Evolutionary conservation across 805 yeast genomes (phyloP), one percentile per base, ranked within the genome.

Genomic region (Spencermartinsiella europaea): DNA sequence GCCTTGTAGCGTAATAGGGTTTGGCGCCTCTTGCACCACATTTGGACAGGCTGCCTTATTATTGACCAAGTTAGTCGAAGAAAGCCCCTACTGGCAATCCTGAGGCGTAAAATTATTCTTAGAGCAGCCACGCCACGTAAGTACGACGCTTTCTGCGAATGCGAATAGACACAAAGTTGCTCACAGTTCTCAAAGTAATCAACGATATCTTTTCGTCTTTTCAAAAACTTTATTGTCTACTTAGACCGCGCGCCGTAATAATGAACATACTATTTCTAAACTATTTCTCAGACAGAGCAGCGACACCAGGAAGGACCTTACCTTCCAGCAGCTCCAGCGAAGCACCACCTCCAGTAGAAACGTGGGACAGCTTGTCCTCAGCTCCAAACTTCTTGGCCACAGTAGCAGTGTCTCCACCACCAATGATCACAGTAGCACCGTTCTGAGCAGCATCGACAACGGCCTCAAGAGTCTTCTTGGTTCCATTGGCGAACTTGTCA

Each of bases 321-420:
- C 99, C 99, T 79, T 93, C 99, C 68, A 93, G 82, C 68, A 93
- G 83, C 76, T 93, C 99, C 69, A 93, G 81, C 55, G 98, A 91
- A 60, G 99, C 99, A 80, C 99, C 99, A 76, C 99, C 99, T 76
- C 99, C 99, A 55, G 99, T 93, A 60, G 98, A 91, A 59, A 93
- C 96, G 73, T 93, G 99, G 45, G 97, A 88, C 65, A 93, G 80
- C 79, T 93, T 87, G 69, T 87, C 96, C 62, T 87, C 90, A 58
- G 83, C 96, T 69, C 96, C 96, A 74, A 75, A 93, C 79, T 93
- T 93, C 88, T 91, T 91, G 66, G 96, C 96, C 60, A 90, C 74
- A 58, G 99, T 93, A 61, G 99, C 99, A 63, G 99, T 93, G 75
- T 93, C 99, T 80, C 99, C 99, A 76, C 93, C 93, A 74, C 99